Base-by-base conservation (phyloP, 768 basidiomycete genomes). In the Rhizopogon salebrosus region DNA sequence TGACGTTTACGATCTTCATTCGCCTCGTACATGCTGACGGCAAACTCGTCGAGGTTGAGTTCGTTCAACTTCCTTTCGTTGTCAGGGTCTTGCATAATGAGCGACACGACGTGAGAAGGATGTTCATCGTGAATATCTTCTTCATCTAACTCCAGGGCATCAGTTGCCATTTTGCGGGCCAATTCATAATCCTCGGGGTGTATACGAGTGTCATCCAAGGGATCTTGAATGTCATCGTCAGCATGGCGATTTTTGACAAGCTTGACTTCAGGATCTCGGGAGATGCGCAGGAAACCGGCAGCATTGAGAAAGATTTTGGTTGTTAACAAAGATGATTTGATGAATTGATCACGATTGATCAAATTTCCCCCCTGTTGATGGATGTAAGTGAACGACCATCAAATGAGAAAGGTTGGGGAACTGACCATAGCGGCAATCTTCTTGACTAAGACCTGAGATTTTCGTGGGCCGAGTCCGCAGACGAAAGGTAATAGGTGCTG, bases 131-230 rank as follows among this genome's bases (percentile, higher is more conserved):
- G 89, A 31, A 93, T 79, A 71, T 99, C 97, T 67, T 98, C 97
- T 62, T 95, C 94, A 59, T 99, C 97, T n/a, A 92, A 79, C 64
- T 98, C 97, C 13, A 98, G 79, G 4, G 95, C 93, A 69, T 98
- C 94, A 18, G 92, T 90, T 35, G 95, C 95, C 94, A 99, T 97
- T 75, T 98, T 98, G 34, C 92, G 85, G 3, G 97, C 95, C 36
- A 98, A 78, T 59, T 98, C 95, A 64, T 98, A 99, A 70, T 99
- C 97, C 66, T 95, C 92, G 6, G 92, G 92, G 64, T 99, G 97
- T 49, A 99, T 92, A 18, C 97, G 89, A 35, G 95, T 98, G 63
- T 85, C 85, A 64, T 99, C 97, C 49, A 99, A 76, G 4, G 95
- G 92, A 67, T 99, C 97, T 34, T 80, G 82, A 51, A 82, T 77